phyloP scores from a whole-genome alignment of 768 basidiomycete genomes.

The Pisolithus sp. region DNA sequence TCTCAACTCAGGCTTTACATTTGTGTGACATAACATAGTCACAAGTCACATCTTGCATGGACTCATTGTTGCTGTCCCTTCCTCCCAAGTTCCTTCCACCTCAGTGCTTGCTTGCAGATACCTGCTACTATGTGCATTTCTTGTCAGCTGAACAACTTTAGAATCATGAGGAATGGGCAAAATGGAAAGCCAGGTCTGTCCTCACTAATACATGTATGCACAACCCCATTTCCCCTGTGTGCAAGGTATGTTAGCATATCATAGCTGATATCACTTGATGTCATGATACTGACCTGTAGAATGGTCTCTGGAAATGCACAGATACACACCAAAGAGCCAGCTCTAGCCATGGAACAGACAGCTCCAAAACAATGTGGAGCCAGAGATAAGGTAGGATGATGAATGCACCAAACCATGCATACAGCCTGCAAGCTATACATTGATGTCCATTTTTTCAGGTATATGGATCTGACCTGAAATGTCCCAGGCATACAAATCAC shows the following conservation, averaged over 20 bases:
- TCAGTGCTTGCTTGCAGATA: no score
- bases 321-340: slow-evolving; percentile 91
- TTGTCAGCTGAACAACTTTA: no score
- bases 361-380: slow-evolving; percentile 35
- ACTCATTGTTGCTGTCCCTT: no score
- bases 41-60: no score
- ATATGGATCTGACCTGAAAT: not conserved
- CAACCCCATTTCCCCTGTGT: slow-evolving; percentile 90
- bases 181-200: not conserved
- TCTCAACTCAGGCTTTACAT: no score
- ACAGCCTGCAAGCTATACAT: slow-evolving; percentile 57
- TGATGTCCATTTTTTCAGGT: not conserved
- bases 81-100: no score
- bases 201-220: not conserved
- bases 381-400: not conserved
- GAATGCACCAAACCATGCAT: not conserved
- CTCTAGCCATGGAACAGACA: slow-evolving; percentile 93
- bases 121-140: no score
- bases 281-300: slow-evolving; percentile 46
- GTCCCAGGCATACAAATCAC: slow-evolving; percentile 52
- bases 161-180: no score
- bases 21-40: no score
- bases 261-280: not conserved
- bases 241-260: not conserved
- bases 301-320: slow-evolving; percentile 83